Evolutionary conservation across 345 rosid genomes (phyloP).

Genomic region (Aquilaria malaccensis): DNA sequence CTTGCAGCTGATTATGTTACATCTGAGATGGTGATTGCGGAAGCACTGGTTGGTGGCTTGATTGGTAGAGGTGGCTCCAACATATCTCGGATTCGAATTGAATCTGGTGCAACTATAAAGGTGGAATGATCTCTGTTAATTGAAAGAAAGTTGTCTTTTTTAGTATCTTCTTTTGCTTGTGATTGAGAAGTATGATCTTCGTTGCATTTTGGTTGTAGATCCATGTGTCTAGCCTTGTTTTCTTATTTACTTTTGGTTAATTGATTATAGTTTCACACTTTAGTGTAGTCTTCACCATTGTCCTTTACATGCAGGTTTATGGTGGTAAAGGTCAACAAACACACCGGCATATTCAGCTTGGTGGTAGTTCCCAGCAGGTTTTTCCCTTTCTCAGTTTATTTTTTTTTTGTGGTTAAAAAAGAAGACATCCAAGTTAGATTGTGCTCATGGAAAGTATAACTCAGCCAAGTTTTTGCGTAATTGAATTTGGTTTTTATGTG

Average conservation of each 20-base stretch:
- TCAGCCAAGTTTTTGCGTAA: too few species aligned
- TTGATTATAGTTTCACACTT: too few species aligned
- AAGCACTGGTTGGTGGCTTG: constrained; percentile 53
- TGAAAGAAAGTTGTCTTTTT: background rate
- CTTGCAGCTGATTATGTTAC: constrained; percentile 70
- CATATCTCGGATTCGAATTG: constrained; percentile 59
- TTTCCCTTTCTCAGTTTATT: background rate
- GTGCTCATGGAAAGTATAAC: too few species aligned
- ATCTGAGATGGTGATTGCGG: constrained; percentile 56
- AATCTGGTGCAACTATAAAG: constrained; percentile 63
- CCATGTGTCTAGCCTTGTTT: too few species aligned
- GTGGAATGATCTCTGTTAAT: constrained; percentile 13
- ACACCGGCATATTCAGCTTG: constrained; percentile 55
- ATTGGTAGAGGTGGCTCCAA: constrained; percentile 60
- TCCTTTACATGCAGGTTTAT: constrained; percentile 32
- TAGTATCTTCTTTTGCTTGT: too few species aligned
- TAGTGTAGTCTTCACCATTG: background rate
- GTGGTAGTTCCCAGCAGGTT: constrained; percentile 61
- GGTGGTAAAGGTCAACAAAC: constrained; percentile 61
- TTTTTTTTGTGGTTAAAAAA: too few species aligned
- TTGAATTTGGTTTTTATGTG: too few species aligned
- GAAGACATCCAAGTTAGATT: too few species aligned
- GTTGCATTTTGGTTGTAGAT: background rate
- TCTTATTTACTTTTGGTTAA: too few species aligned
- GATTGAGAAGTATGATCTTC: background rate